Conservation (phyloP, 306 rosid species). For the Hippophae gyantsensis region DNA sequence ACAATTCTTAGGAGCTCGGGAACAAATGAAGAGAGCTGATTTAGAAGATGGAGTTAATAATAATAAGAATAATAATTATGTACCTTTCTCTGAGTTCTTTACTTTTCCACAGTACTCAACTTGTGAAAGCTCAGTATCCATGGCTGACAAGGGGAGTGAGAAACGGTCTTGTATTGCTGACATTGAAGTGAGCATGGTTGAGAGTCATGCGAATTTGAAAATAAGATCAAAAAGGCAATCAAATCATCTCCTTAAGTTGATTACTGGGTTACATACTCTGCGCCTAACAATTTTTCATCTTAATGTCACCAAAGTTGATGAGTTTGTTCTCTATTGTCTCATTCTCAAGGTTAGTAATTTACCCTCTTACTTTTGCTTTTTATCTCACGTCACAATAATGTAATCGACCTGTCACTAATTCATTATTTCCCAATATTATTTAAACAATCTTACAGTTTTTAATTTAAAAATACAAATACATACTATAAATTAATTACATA, state of each 20-base stretch:
- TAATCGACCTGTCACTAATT: too few species aligned
- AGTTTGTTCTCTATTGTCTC: constrained; percentile 57
- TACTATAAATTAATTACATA: too few species aligned
- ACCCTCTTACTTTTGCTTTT: too few species aligned
- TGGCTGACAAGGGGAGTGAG: constrained; percentile 23
- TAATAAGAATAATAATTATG: background rate
- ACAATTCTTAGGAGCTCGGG: constrained; percentile 47
- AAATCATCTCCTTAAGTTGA: constrained; percentile 63
- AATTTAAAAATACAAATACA: too few species aligned
- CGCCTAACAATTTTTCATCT: constrained; percentile 75
- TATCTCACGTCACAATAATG: too few species aligned
- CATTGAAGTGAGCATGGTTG: constrained; percentile 86
- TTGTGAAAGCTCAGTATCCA: constrained; percentile 21
- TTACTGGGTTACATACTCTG: constrained; percentile 55
- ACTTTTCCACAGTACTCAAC: constrained; percentile 78
- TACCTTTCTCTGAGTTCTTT: constrained; percentile 83
- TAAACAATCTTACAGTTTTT: too few species aligned
- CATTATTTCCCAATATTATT: too few species aligned
- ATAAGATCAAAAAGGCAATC: constrained; percentile 62
- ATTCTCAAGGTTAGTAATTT: constrained; percentile 56
- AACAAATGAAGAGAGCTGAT: constrained; percentile 14
- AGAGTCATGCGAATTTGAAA: constrained; percentile 78
- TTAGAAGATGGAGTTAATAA: background rate
- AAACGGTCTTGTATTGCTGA: constrained; percentile 43
- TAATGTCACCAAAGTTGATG: constrained; percentile 51